Evolutionary conservation across 2,329 filamentous ascomycete genomes (phyloP).

Genomic region (Aspergillus tanneri): DNA sequence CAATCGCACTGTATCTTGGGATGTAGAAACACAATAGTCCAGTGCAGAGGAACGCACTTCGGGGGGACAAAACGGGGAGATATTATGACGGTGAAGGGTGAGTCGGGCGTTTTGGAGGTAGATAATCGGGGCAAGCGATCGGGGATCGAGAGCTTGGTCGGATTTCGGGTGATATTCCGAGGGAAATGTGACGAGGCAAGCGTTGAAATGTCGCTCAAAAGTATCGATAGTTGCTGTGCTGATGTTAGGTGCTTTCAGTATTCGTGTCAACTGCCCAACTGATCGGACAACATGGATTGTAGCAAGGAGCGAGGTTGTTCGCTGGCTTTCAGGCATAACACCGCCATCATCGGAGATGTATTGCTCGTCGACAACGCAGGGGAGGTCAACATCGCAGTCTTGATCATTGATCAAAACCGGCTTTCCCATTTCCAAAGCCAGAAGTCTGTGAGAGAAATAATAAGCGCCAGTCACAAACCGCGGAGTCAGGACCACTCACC

Average conservation of each 20-base stretch:
- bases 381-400: constrained; percentile 82
- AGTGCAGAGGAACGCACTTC: constrained; percentile 69
- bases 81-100: constrained; percentile 82
- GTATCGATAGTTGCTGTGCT: constrained; percentile 66
- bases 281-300: constrained; percentile 79
- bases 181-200: constrained; percentile 74
- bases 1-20: constrained; percentile 75
- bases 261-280: constrained; percentile 70
- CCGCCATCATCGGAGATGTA: constrained; percentile 52
- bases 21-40: constrained; percentile 71
- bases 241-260: constrained; percentile 67
- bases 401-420: constrained; percentile 81
- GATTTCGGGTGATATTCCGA: constrained; percentile 68
- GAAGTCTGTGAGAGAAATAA: constrained; percentile 48
- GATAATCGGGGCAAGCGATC: constrained; percentile 70
- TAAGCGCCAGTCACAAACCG: neutral
- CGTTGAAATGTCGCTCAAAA: constrained; percentile 77
- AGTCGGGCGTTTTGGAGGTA: constrained; percentile 82
- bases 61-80: constrained; percentile 67
- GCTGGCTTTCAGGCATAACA: constrained; percentile 45
- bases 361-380: constrained; percentile 77
- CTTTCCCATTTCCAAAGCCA: constrained; percentile 76
- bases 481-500: constrained; percentile 48
- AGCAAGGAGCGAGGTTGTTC: constrained; percentile 71
- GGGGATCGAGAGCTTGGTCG: constrained; percentile 67